These are phyloP conservation scores for Elaeis oleifera DNA, from an alignment of 202 grass and related monocot species.

Conservation along the genomic window DNA sequence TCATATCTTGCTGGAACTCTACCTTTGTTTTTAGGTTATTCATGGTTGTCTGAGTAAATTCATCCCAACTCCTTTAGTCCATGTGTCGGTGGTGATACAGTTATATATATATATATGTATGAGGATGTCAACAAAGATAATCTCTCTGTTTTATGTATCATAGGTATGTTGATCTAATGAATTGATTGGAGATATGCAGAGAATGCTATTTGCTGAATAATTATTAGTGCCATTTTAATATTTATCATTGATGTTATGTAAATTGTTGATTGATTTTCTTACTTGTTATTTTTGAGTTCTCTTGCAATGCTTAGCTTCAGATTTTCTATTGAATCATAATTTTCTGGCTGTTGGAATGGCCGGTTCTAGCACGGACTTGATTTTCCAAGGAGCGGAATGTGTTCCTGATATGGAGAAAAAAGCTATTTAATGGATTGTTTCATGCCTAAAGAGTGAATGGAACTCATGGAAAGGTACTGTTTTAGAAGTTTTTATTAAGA, in stretches of 20 bases:
- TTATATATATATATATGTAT: too few species aligned
- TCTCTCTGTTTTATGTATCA: too few species aligned
- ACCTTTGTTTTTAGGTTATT: too few species aligned
- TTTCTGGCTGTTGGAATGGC: constrained; percentile 76
- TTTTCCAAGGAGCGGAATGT: constrained; percentile 67
- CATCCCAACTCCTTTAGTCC: too few species aligned
- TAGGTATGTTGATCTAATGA: too few species aligned
- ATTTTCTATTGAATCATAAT: constrained; percentile 73
- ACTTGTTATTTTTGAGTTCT: constrained; percentile 16
- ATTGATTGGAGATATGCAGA: too few species aligned
- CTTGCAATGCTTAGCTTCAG: constrained; percentile 51
- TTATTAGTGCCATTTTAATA: too few species aligned
- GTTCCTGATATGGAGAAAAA: constrained; percentile 56
- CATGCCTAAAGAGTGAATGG: constrained; percentile 16
- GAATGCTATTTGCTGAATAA: neutral
- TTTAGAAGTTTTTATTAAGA: too few species aligned
- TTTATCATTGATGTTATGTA: neutral
- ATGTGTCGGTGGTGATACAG: too few species aligned
- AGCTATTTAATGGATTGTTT: constrained; percentile 40
- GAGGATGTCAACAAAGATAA: too few species aligned
- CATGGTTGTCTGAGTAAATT: too few species aligned
- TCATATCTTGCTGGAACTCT: too few species aligned
- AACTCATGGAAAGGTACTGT: constrained; percentile 37
- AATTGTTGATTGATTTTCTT: neutral
- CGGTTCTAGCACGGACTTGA: constrained; percentile 70